phyloP scores from a whole-genome alignment of 768 basidiomycete genomes.

The Lactarius psammicola region DNA sequence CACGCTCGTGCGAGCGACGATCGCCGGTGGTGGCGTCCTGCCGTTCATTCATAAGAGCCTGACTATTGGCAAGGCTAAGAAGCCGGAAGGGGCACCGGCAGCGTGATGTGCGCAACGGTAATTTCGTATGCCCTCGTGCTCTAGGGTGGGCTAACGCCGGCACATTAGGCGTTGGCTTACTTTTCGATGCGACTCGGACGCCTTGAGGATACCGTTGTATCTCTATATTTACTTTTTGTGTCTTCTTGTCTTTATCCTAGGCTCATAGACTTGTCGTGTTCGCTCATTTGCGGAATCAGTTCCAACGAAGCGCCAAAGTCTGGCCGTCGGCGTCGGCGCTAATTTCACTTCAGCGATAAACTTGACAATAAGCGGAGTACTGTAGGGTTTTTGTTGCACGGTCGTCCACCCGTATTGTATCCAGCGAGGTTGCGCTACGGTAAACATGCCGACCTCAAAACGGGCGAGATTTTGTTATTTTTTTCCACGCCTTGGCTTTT shows the following conservation, averaged over 20 bases:
- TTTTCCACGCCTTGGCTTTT: no score
- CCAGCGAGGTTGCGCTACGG: not conserved
- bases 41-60: not conserved
- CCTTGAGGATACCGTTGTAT: not conserved
- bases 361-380: no score
- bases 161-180: no score
- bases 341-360: no score
- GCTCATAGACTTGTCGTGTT: not conserved
- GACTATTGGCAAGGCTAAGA: not conserved
- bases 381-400: no score
- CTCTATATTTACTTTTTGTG: not conserved
- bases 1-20: not conserved
- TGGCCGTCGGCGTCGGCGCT: not conserved
- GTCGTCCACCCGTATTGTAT: no score
- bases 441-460: not conserved
- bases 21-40: not conserved
- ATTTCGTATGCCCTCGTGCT: not conserved
- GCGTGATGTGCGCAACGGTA: no score
- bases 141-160: conserved; percentile 41
- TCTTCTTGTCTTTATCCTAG: not conserved
- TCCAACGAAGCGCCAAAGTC: not conserved
- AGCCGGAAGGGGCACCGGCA: not conserved
- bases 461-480: no score
- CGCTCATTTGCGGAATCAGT: not conserved
- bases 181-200: no score